Evolutionary conservation across 1,284 basidiomycete species (phyloP), one percentile per base, ranked within the genome.

Genomic region (Anthracocystis setariae): DNA sequence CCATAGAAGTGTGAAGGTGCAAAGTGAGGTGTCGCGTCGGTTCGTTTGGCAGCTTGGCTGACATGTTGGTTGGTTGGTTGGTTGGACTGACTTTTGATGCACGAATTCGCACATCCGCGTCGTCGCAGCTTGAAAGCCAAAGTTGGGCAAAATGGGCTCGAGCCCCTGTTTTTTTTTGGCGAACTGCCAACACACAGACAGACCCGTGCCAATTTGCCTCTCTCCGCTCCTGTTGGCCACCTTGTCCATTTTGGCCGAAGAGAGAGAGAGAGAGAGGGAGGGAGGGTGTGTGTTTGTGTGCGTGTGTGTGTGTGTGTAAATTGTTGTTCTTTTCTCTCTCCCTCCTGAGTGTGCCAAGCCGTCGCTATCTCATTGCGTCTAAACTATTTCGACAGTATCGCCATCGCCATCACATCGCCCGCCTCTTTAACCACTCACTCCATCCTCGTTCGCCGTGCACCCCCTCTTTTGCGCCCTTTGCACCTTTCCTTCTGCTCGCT

Each of bases 1-100:
- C n/a, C n/a, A n/a, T n/a, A n/a, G n/a, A n/a, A n/a, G n/a, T n/a
- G n/a, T n/a, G 27, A 10, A 12, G 29, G n/a, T 25, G 35, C 20
- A 59, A 65, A 49, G 63, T 66, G 56, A 66, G 49, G 52, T 66
- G 56, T 60, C 51, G 63, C 63, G 51, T 66, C 50, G 56, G 57
- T 66, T 51, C 50, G 51, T 65, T 48, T 37, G 18, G 25, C 18
- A 21, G 40, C 21, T 42, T 29, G 29, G 29, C 29, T 12, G 7
- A 29, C 29, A 29, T 29, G 29, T 29, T 29, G 29, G 29, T 29
- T 29, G 29, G 29, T 29, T 5, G 29, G 12, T 29, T n/a, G n/a
- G n/a, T n/a, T n/a, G n/a, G n/a, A 9, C 38, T 18, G 18, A 21
- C 23, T 21, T 23, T 33, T 17, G 46, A 9, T 59, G 63, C 51